These are phyloP conservation scores for Penstemon davidsonii DNA, from an alignment of 257 asterid species.

Conservation along the genomic window DNA sequence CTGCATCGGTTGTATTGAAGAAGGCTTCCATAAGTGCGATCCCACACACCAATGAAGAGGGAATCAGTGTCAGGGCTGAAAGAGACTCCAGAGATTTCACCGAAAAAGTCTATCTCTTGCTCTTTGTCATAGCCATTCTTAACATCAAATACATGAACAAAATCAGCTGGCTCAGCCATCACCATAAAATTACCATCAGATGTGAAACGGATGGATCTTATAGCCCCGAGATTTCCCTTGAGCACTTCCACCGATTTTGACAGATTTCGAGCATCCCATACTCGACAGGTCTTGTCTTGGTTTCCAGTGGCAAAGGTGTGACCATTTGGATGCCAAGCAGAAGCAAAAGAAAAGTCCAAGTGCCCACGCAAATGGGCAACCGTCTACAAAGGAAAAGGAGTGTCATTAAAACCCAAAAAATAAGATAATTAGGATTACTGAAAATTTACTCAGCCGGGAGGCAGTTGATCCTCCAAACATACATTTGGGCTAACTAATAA, in stretches of 20 bases:
- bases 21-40: constrained; percentile 70
- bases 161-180: constrained; percentile 57
- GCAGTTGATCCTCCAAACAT: background rate
- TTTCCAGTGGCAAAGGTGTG: constrained; percentile 62
- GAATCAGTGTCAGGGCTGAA: constrained; percentile 69
- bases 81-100: constrained; percentile 68
- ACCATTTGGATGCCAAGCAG: constrained; percentile 77
- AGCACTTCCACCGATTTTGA: constrained; percentile 57
- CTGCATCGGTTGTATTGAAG: constrained; percentile 62
- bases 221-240: constrained; percentile 72
- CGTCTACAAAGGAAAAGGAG: constrained; percentile 31
- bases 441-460: background rate
- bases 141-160: constrained; percentile 68
- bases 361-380: constrained; percentile 56
- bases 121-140: constrained; percentile 54
- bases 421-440: background rate
- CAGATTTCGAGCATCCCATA: constrained; percentile 65
- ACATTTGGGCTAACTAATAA: background rate
- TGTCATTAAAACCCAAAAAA: constrained; percentile 1
- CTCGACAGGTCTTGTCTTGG: constrained; percentile 73
- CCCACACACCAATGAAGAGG: constrained; percentile 72
- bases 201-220: constrained; percentile 64
- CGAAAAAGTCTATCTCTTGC: constrained; percentile 71
- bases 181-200: constrained; percentile 74
- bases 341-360: constrained; percentile 64